phyloP scores from a whole-genome alignment of 2,329 filamentous ascomycete species.

The Elsinoe perseae region DNA sequence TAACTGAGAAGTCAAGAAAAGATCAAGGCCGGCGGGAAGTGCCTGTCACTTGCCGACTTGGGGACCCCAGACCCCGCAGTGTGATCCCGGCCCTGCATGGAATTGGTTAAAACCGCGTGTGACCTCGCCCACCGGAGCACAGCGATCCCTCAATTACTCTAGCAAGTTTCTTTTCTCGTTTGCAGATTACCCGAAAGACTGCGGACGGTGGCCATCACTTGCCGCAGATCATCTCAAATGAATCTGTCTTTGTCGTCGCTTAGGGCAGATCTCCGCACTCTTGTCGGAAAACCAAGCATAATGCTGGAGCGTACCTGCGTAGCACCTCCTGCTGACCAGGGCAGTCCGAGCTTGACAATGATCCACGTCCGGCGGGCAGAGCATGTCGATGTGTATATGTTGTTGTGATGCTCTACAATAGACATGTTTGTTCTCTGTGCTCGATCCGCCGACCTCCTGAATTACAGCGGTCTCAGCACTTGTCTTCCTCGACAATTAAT shows the following conservation, averaged over 20 bases:
- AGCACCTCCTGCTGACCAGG: neutral
- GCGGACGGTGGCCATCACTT: neutral
- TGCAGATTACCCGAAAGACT: neutral
- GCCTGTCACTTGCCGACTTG: neutral
- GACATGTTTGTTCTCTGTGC: too few species aligned
- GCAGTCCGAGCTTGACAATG: neutral
- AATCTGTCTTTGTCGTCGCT: neutral
- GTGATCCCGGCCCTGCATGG: neutral
- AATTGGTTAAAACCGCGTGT: neutral
- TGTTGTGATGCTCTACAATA: too few species aligned
- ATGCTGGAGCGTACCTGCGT: neutral
- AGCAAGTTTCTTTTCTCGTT: neutral
- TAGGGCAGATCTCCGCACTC: neutral
- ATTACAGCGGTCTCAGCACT: too few species aligned
- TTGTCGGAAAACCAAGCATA: neutral
- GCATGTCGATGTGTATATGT: too few species aligned
- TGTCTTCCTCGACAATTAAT: too few species aligned
- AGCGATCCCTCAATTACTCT: neutral
- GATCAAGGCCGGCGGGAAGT: neutral
- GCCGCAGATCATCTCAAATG: neutral
- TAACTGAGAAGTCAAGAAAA: neutral
- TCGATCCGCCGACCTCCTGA: too few species aligned
- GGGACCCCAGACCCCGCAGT: constrained; percentile 3
- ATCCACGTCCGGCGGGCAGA: neutral
- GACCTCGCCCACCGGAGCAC: constrained; percentile 2